Evolutionary conservation across 2,329 filamentous ascomycete species (phyloP), one percentile per base, ranked within the genome.

Genomic region (Endoconidiophora polonica): DNA sequence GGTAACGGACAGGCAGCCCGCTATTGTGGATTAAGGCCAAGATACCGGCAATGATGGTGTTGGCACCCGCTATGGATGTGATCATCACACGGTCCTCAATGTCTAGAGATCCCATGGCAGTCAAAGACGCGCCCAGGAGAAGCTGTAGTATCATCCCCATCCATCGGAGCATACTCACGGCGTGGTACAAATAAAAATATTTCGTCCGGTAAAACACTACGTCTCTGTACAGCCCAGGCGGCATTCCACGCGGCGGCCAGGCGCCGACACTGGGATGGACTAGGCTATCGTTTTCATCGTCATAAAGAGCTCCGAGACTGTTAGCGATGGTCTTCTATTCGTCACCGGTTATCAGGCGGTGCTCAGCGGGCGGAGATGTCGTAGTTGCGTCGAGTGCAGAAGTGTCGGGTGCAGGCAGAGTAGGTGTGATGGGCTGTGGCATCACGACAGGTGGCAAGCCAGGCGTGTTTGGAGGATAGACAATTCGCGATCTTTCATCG

Each of bases 11-110:
- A 2, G 72, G 71, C 16, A 75, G 57, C 1, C 72, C 72, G 52
- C 69, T 73, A 57, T 74, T 74, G 59, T 74, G 70, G 52, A 75
- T 56, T 14, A 74, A 61, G 2, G 70, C 72, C 3, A 75, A 62
- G 5, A 74, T 56, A 1, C 72, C 72, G 5, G 72, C 68, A 39
- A 67, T 62, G 49, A 71, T 59, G 0, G 72, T 75, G 57, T 73
- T 74, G 52, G 66, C 56, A 4, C 68, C 70, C 1, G 68, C 71
- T 5, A 74, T 65, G n/a, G 67, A 53, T 2, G 71, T 73, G 50
- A 74, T 71, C 14, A 64, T 59, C 1, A 61, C 66, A 29, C 29
- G 38, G 10, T 65, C 50, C 10, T 59, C 52, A 22, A 57, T 52
- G 5, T 66, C 61, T 47, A 68, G 57, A 5, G 70, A 66, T 4